Percentiles rank a stretch among this genome's conserved stretches.
phyloP scores from a whole-genome alignment of 2,329 filamentous ascomycete genomes.

The Aureobasidium lini region DNA sequence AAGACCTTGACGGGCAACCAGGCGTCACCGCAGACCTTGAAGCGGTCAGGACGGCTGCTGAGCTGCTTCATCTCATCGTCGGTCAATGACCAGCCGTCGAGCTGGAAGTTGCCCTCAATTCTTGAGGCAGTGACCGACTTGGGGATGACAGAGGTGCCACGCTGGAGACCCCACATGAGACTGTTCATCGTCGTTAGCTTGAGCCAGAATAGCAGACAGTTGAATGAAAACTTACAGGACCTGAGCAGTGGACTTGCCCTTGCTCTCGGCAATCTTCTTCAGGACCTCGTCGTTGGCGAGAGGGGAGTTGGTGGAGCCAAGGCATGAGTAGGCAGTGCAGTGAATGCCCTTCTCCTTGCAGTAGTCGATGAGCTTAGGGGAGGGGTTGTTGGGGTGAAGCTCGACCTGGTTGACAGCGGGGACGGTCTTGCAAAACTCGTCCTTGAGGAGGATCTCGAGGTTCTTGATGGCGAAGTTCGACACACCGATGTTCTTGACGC shows the following conservation, averaged over 20 bases:
- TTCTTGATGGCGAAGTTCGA: constrained; percentile 81
- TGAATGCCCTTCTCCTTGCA: constrained; percentile 67
- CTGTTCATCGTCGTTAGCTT: background rate
- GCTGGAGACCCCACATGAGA: constrained; percentile 71
- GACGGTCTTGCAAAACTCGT: constrained; percentile 49
- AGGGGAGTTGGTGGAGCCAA: constrained; percentile 56
- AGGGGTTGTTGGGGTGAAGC: constrained; percentile 72
- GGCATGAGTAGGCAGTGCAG: constrained; percentile 65
- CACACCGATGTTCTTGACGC: constrained; percentile 56
- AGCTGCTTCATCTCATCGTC: constrained; percentile 65
- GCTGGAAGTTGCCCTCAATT: constrained; percentile 64
- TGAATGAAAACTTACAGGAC: constrained; percentile 41
- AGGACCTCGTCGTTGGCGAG: constrained; percentile 61
- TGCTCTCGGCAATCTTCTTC: constrained; percentile 44
- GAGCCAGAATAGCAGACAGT: background rate
- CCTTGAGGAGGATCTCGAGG: constrained; percentile 63
- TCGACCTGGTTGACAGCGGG: constrained; percentile 76
- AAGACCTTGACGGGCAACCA: constrained; percentile 75
- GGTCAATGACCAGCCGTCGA: constrained; percentile 64
- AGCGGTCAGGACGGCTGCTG: constrained; percentile 61
- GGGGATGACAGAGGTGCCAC: constrained; percentile 77
- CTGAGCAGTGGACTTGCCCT: constrained; percentile 66
- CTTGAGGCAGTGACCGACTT: constrained; percentile 70
- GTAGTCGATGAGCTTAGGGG: constrained; percentile 45
- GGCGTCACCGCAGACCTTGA: constrained; percentile 71